Evolutionary conservation across 2,329 filamentous ascomycete species (phyloP), one percentile per base, ranked within the genome.

Genomic region (Pseudogymnoascus sp.): DNA sequence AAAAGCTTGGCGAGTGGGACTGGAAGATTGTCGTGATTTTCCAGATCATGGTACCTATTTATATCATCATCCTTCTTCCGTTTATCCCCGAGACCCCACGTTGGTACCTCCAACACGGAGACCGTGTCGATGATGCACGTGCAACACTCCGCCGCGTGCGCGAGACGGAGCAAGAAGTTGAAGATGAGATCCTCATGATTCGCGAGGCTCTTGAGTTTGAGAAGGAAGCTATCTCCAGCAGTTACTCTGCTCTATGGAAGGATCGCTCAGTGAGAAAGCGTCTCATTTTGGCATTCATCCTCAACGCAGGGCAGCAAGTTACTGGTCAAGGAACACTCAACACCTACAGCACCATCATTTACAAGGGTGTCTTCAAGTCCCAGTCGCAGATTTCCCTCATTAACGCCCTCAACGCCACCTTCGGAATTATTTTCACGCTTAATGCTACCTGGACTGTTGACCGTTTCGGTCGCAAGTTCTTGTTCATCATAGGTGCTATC

Each of bases 401-500:
- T 78, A 90, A 90, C 72, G 87, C 87, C 3, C 78, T 90, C 62
- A 90, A 90, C 72, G 87, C 87, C 42, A 90, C 87, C 5, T 87
- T 86, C 68, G 86, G 86, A 64, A 90, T 90, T 66, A 65, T 90
- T 21, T 90, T 90, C 75, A 90, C 87, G 0, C 78, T 90, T 50
- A 90, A 89, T 68, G 87, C 87, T 13, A 82, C 86, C 38, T 90
- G 87, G 87, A 88, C 86, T 4, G 85, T 88, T 35, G 87, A 90
- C 73, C 82, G 87, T 60, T 90, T 87, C 68, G 88, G 87, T 38
- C 82, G 87, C 62, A 87, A 87, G 69, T 86, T 87, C 78, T 77
- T 90, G 64, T 81, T 91, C 69, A 86, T 90, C 63, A 78, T 86
- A 36, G 87, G 88, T 69, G 87, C 82, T 42, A 74, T 86, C 50